phyloP scores from a whole-genome alignment of 192 early-diverging fungal species.

The Coemansia sp. region DNA sequence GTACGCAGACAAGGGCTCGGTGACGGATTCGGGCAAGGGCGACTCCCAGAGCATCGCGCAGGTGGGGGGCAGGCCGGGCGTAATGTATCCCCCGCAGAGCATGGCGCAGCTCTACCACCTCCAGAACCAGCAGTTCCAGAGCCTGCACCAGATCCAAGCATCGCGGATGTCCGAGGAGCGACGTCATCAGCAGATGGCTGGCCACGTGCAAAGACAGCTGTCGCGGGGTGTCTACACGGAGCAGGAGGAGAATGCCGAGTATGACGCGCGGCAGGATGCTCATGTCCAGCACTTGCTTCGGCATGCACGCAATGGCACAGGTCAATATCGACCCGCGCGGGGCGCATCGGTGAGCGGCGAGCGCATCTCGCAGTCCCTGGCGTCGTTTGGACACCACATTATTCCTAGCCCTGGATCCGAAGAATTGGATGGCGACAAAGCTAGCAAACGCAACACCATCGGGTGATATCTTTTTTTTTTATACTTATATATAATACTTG shows the following conservation, averaged over 20 bases:
- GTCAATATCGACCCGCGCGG: background rate
- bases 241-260: background rate
- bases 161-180: slow-evolving; percentile 23
- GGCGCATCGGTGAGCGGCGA: background rate
- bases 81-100: slow-evolving; percentile 17
- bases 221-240: background rate
- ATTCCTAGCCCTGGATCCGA: background rate
- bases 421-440: background rate
- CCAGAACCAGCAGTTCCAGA: slow-evolving; percentile 46
- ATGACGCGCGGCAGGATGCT: background rate
- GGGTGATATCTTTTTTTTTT: slow-evolving; percentile 1
- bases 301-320: background rate
- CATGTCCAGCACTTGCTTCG: background rate
- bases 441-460: slow-evolving; percentile 32
- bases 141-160: slow-evolving; percentile 25
- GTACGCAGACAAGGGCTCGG: slow-evolving; percentile 37
- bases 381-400: background rate
- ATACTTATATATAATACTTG: background rate
- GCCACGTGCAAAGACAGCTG: background rate
- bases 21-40: slow-evolving; percentile 11
- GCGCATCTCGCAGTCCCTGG: background rate
- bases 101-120: slow-evolving; percentile 38
- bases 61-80: slow-evolving; percentile 8
- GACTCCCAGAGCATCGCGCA: slow-evolving; percentile 33
- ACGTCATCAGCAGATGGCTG: background rate